Conservation (phyloP, 768 basidiomycete species). For the Podaxis sp. region DNA sequence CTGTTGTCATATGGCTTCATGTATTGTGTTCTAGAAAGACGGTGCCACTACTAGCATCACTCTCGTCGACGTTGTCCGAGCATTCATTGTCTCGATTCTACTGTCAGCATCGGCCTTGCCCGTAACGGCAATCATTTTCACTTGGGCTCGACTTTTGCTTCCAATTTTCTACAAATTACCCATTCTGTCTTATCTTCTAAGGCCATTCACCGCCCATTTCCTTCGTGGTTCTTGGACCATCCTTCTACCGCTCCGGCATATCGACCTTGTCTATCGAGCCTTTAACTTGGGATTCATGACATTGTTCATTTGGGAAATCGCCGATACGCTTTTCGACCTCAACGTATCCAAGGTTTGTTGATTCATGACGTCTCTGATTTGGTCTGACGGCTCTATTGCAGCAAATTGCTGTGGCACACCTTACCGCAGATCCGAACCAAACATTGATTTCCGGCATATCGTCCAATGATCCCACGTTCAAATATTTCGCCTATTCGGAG, state of each 20-base stretch:
- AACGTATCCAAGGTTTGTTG: slow-evolving; percentile 53
- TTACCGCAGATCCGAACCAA: slow-evolving; percentile 49
- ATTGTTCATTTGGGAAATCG: slow-evolving; percentile 59
- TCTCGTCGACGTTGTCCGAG: slow-evolving; percentile 21
- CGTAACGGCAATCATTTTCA: slow-evolving; percentile 45
- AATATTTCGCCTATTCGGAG: slow-evolving; percentile 67
- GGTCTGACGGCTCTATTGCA: slow-evolving; percentile 22
- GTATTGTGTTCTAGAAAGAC: slow-evolving; percentile 1
- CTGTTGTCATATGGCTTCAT: background rate
- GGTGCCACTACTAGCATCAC: slow-evolving; percentile 14
- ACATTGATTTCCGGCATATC: slow-evolving; percentile 65
- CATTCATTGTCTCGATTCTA: slow-evolving; percentile 37
- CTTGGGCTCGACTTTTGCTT: slow-evolving; percentile 39
- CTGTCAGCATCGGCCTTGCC: slow-evolving; percentile 37
- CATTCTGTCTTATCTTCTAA: slow-evolving; percentile 44
- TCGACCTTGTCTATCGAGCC: slow-evolving; percentile 42
- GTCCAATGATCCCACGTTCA: slow-evolving; percentile 49
- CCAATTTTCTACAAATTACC: slow-evolving; percentile 59
- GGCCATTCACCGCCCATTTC: slow-evolving; percentile 66
- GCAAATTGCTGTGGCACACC: slow-evolving; percentile 45
- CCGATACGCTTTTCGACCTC: slow-evolving; percentile 58
- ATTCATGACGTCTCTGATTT: background rate
- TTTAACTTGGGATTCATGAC: slow-evolving; percentile 54
- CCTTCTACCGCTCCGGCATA: slow-evolving; percentile 44
- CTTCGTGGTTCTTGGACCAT: slow-evolving; percentile 54